Evolutionary conservation across 768 basidiomycete species (phyloP).

Genomic region (Boletus rubescentipes): DNA sequence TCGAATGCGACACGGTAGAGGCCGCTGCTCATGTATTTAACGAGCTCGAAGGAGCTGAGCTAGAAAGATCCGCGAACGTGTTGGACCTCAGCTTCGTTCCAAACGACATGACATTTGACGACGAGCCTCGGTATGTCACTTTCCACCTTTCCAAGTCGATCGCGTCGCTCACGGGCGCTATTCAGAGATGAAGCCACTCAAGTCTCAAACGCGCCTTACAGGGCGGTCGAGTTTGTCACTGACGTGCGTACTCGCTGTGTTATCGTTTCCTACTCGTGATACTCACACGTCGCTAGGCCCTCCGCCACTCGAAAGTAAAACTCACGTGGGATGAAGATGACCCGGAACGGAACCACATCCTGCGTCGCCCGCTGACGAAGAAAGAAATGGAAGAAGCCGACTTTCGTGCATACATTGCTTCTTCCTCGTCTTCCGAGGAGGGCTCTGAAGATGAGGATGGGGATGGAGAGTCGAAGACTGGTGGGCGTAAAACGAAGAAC

Average conservation of each 20-base stretch:
- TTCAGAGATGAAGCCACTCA: conserved; percentile 82
- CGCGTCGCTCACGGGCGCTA: neutral
- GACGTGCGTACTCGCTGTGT: conserved; percentile 56
- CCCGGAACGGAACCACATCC: conserved; percentile 76
- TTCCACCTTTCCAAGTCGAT: neutral
- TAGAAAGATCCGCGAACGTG: conserved; percentile 95
- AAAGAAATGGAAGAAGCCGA: conserved; percentile 92
- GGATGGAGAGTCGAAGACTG: neutral
- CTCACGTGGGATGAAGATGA: conserved; percentile 99
- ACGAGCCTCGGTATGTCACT: conserved; percentile 60
- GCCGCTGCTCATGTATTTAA: conserved; percentile 77
- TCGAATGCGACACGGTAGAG: conserved; percentile 78
- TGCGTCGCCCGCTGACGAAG: conserved; percentile 72
- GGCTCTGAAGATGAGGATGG: conserved; percentile 39
- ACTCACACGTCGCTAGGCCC: conserved; percentile 53
- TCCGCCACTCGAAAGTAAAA: conserved; percentile 97
- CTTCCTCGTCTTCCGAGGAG: conserved; percentile 63
- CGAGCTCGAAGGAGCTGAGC: conserved; percentile 92
- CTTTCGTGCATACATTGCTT: conserved; percentile 77
- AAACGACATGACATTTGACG: conserved; percentile 82
- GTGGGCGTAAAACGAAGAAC: conserved; percentile 5
- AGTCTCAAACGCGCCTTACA: conserved; percentile 57
- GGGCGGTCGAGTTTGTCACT: conserved; percentile 86
- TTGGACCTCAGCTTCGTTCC: conserved; percentile 95
- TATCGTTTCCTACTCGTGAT: neutral